phyloP scores from a whole-genome alignment of 1,284 basidiomycete genomes.

The Cryptococcus floricola region DNA sequence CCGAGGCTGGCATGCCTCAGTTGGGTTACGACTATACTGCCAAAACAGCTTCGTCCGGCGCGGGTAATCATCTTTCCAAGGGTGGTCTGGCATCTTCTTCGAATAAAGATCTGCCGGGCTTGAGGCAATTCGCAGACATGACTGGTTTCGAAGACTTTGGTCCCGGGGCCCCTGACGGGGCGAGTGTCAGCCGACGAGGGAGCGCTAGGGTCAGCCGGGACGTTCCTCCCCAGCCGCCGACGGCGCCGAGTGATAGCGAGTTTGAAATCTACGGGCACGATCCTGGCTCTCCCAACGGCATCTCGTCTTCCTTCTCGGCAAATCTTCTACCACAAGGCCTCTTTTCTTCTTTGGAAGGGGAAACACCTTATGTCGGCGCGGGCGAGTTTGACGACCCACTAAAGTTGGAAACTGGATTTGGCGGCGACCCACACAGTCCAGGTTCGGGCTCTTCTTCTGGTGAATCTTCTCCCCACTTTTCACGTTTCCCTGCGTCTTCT shows the following conservation, averaged over 20 bases:
- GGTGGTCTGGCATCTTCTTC: slow-evolving; percentile 19
- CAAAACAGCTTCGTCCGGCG: slow-evolving; percentile 27
- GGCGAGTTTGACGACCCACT: slow-evolving; percentile 22
- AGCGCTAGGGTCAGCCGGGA: not conserved
- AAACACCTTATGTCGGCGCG: slow-evolving; percentile 37
- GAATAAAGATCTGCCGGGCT: slow-evolving; percentile 21
- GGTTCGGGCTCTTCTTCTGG: slow-evolving; percentile 5
- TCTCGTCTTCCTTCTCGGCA: slow-evolving; percentile 47
- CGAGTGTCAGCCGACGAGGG: slow-evolving; percentile 1
- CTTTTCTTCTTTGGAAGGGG: slow-evolving; percentile 47
- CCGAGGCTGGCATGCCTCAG: slow-evolving; percentile 45
- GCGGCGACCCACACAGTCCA: not conserved
- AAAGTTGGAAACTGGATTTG: slow-evolving; percentile 12
- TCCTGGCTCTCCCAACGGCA: slow-evolving; percentile 45
- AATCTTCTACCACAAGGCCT: slow-evolving; percentile 48
- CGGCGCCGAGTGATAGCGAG: slow-evolving; percentile 26
- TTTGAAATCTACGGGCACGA: slow-evolving; percentile 38
- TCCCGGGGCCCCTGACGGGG: slow-evolving; percentile 27
- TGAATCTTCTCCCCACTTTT: slow-evolving; percentile 2
- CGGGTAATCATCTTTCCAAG: slow-evolving; percentile 24
- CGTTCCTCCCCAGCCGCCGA: slow-evolving; percentile 11
- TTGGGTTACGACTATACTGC: slow-evolving; percentile 45
- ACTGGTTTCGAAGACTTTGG: slow-evolving; percentile 50
- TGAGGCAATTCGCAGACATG: slow-evolving; percentile 27
- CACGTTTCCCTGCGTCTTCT: not conserved